These are phyloP conservation scores for Alternaria triticimaculans DNA, from an alignment of 2,329 filamentous ascomycete genomes.

Conservation along the genomic window DNA sequence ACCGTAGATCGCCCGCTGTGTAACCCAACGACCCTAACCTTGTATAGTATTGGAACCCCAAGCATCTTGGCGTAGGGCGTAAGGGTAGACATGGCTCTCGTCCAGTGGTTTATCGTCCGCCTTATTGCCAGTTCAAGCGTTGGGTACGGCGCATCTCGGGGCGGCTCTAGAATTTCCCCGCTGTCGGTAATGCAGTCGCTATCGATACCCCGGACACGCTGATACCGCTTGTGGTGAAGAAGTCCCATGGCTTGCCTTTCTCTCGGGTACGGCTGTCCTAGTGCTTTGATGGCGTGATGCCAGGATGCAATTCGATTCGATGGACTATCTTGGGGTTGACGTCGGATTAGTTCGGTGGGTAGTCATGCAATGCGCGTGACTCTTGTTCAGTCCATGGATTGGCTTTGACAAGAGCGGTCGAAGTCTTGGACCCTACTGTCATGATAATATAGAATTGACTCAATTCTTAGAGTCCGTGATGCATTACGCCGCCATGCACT, in stretches of 20 bases:
- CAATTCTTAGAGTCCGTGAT: background rate
- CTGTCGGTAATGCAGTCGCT: slow-evolving; percentile 14
- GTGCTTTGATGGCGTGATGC: slow-evolving; percentile 1
- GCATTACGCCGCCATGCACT: background rate
- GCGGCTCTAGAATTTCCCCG: slow-evolving; percentile 22
- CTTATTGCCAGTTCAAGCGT: slow-evolving; percentile 11
- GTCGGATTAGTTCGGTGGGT: background rate
- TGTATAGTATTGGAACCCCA: slow-evolving; percentile 43
- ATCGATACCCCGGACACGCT: slow-evolving; percentile 11
- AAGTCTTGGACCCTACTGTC: background rate
- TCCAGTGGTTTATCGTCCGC: slow-evolving; percentile 14
- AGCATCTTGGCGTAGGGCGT: slow-evolving; percentile 22
- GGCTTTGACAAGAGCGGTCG: background rate
- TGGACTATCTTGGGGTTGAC: background rate
- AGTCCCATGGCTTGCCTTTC: slow-evolving; percentile 2
- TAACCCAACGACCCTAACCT: slow-evolving; percentile 35
- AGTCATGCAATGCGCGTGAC: background rate
- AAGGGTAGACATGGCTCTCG: slow-evolving; percentile 8
- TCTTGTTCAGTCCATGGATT: background rate
- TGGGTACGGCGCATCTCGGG: slow-evolving; percentile 14
- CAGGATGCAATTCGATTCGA: background rate
- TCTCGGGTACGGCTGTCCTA: background rate
- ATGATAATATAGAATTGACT: background rate
- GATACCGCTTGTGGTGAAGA: slow-evolving; percentile 7
- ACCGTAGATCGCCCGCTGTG: slow-evolving; percentile 23